A percentile compares a stretch with the other conserved stretches of the same genome.
phyloP scores from a whole-genome alignment of 495 filamentous ascomycete species.

The Talaromyces nanjingensis region DNA sequence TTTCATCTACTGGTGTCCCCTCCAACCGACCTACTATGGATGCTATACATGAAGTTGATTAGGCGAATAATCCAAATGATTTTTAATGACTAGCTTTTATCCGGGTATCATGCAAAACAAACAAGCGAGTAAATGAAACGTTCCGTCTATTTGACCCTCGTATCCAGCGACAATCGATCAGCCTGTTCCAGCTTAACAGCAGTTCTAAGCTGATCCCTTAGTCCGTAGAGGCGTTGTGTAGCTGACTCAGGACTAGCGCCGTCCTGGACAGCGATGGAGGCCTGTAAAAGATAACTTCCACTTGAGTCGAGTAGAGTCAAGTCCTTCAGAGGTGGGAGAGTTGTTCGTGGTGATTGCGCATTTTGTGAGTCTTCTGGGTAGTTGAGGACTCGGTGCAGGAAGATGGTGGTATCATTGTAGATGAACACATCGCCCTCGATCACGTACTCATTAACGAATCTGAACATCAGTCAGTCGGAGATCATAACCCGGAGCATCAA shows the following conservation, averaged over 20 bases:
- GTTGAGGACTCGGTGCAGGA: conserved; percentile 40
- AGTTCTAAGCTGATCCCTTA: conserved; percentile 58
- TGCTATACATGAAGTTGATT: neutral
- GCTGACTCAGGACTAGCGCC: conserved; percentile 46
- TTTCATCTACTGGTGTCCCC: no score
- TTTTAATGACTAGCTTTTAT: neutral
- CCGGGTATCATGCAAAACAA: conserved; percentile 3
- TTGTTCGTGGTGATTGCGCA: conserved; percentile 21
- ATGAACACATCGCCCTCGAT: conserved; percentile 44
- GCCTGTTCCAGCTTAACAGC: conserved; percentile 56
- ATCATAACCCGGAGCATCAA: conserved; percentile 12
- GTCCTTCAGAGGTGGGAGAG: conserved; percentile 27
- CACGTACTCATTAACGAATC: conserved; percentile 42
- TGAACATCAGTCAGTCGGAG: conserved; percentile 14
- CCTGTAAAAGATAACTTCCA: conserved; percentile 45
- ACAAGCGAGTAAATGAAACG: neutral
- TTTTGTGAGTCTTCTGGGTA: conserved; percentile 24
- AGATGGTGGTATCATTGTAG: conserved; percentile 39
- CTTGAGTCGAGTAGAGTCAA: conserved; percentile 37
- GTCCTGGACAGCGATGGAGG: conserved; percentile 41
- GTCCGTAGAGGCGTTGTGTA: conserved; percentile 49
- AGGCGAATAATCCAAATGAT: neutral
- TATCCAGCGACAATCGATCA: conserved; percentile 60
- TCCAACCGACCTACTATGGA: no score
- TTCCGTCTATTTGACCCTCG: conserved; percentile 45